A percentile compares a stretch with the other conserved stretches of the same genome.
These are phyloP conservation scores for Pseudogymnoascus sp. DNA, from an alignment of 2,329 filamentous ascomycete species.

Conservation along the genomic window DNA sequence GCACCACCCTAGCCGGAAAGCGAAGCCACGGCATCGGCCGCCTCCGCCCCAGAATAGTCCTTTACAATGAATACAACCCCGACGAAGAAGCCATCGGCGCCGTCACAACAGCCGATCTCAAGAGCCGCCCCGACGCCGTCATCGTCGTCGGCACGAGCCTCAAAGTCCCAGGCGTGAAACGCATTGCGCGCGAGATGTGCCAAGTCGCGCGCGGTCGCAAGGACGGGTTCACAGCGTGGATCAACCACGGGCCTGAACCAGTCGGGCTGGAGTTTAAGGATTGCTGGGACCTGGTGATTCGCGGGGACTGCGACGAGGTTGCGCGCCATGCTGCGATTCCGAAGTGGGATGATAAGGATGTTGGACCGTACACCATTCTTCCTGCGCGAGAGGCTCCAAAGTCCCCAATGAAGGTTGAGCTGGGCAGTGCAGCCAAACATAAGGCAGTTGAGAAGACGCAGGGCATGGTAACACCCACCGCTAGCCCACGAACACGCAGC, in stretches of 20 bases:
- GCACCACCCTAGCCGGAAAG: slow-evolving; percentile 69
- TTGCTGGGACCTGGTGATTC: slow-evolving; percentile 86
- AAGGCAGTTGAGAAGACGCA: slow-evolving; percentile 36
- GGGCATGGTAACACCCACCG: slow-evolving; percentile 48
- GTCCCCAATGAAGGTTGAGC: slow-evolving; percentile 35
- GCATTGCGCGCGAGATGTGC: slow-evolving; percentile 87
- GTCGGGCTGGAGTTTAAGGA: slow-evolving; percentile 77
- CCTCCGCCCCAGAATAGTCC: slow-evolving; percentile 82
- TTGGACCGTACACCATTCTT: slow-evolving; percentile 40
- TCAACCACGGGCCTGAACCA: slow-evolving; percentile 83
- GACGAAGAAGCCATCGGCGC: slow-evolving; percentile 94
- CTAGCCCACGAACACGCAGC: slow-evolving; percentile 44
- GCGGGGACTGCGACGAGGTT: slow-evolving; percentile 80
- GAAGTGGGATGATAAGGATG: slow-evolving; percentile 48
- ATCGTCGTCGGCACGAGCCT: slow-evolving; percentile 93
- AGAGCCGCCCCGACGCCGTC: slow-evolving; percentile 78
- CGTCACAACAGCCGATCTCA: slow-evolving; percentile 77
- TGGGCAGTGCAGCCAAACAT: slow-evolving; percentile 25
- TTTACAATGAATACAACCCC: slow-evolving; percentile 96
- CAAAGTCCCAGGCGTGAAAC: slow-evolving; percentile 86
- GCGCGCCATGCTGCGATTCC: slow-evolving; percentile 61
- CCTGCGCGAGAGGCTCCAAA: slow-evolving; percentile 32
- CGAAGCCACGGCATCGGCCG: slow-evolving; percentile 89
- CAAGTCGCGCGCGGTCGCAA: slow-evolving; percentile 71
- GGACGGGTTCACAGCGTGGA: slow-evolving; percentile 85